Percentiles rank a stretch among this genome's conserved stretches.
Conservation (phyloP, 2,329 filamentous ascomycete species). For the Westerdykella ornata region DNA sequence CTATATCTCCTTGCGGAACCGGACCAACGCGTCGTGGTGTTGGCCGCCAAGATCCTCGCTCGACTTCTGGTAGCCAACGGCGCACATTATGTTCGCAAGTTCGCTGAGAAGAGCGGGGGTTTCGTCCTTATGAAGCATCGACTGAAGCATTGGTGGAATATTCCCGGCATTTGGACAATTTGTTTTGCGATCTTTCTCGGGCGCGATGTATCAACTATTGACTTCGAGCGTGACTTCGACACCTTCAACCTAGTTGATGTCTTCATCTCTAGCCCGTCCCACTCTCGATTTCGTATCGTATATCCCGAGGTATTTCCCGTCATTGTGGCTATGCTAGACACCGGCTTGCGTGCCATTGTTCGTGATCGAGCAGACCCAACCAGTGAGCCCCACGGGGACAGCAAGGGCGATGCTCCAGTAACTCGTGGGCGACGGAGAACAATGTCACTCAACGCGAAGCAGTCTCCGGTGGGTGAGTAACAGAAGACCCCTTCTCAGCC, state of each 20-base stretch:
- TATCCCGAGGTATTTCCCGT: conserved; percentile 74
- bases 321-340: conserved; percentile 79
- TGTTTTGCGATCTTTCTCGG: conserved; percentile 87
- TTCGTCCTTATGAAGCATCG: conserved; percentile 79
- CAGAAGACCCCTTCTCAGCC: neutral
- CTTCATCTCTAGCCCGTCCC: conserved; percentile 48
- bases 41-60: conserved; percentile 75
- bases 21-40: conserved; percentile 72
- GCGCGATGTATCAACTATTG: conserved; percentile 66
- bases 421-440: conserved; percentile 51
- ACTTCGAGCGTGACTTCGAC: conserved; percentile 68
- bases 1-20: conserved; percentile 84
- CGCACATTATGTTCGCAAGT: conserved; percentile 73
- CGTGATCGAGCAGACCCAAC: conserved; percentile 21
- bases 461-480: conserved; percentile 35
- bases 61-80: conserved; percentile 80
- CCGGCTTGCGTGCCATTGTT: conserved; percentile 58
- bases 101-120: conserved; percentile 77
- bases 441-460: conserved; percentile 59
- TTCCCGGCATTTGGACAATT: conserved; percentile 76
- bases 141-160: conserved; percentile 81
- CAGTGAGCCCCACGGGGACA: conserved; percentile 12
- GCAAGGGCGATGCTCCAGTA: conserved; percentile 14
- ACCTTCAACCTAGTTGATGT: conserved; percentile 65
- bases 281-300: conserved; percentile 54